phyloP scores from a whole-genome alignment of 257 asterid species.

The Sherardia arvensis region DNA sequence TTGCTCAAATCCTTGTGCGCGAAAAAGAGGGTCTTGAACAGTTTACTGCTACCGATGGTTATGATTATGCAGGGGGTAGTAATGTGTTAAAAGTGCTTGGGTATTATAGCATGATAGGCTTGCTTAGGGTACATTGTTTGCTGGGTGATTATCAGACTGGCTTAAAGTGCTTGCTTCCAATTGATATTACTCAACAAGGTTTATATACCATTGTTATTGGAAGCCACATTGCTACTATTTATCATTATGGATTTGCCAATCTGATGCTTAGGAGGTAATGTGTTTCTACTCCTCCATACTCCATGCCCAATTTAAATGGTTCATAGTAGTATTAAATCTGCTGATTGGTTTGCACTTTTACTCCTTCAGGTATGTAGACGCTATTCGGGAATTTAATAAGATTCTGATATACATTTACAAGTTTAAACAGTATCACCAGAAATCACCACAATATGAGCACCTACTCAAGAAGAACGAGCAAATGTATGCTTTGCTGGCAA shows the following conservation, averaged over 20 bases:
- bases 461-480: conserved; percentile 94
- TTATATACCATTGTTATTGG: conserved; percentile 86
- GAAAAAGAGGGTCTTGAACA: conserved; percentile 93
- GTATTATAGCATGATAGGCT: conserved; percentile 94
- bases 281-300: not conserved
- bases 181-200: conserved; percentile 87
- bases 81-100: conserved; percentile 96
- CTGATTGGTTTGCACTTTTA: not conserved
- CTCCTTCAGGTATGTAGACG: conserved; percentile 63
- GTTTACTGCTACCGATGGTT: conserved; percentile 90
- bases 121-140: conserved; percentile 94
- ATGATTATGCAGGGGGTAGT: conserved; percentile 92
- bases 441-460: conserved; percentile 92
- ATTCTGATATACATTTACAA: conserved; percentile 78
- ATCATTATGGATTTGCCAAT: conserved; percentile 95
- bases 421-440: conserved; percentile 91
- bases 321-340: not conserved
- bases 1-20: conserved; percentile 72
- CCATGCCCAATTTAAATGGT: not conserved
- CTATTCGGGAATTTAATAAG: conserved; percentile 76
- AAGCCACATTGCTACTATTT: conserved; percentile 79
- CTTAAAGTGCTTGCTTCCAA: conserved; percentile 74
- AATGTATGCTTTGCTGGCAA: conserved; percentile 97
- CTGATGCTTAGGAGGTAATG: conserved; percentile 90
- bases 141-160: conserved; percentile 98